phyloP scores from a whole-genome alignment of 2,329 filamentous ascomycete genomes.

The Exophiala sp. region DNA sequence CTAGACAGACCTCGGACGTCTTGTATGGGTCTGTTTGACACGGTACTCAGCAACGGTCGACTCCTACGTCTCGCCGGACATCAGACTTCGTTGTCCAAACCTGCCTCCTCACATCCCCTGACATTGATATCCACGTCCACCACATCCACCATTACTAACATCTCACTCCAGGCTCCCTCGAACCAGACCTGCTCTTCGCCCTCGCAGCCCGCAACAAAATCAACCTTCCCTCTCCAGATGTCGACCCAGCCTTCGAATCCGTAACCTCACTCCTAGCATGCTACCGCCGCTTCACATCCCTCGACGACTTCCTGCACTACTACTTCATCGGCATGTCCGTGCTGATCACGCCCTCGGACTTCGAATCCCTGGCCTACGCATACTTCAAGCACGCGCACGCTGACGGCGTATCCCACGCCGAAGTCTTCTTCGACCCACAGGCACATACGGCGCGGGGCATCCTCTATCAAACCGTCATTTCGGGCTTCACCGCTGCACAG shows the following conservation, averaged over 20 bases:
- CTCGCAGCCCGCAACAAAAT: constrained; percentile 67
- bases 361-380: constrained; percentile 67
- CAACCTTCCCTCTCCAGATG: constrained; percentile 50
- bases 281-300: constrained; percentile 64
- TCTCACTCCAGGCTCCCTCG: constrained; percentile 49
- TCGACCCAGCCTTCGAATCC: constrained; percentile 62
- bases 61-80: too few species aligned
- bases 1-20: too few species aligned
- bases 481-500: constrained; percentile 61
- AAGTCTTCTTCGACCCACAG: constrained; percentile 80
- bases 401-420: constrained; percentile 67
- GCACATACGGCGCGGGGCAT: constrained; percentile 67
- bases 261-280: constrained; percentile 57
- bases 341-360: constrained; percentile 62
- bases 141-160: neutral
- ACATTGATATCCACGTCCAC: neutral
- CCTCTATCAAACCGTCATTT: constrained; percentile 59
- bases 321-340: constrained; percentile 76
- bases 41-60: too few species aligned
- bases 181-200: constrained; percentile 65
- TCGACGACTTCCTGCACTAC: constrained; percentile 72
- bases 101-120: too few species aligned
- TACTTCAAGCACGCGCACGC: constrained; percentile 65
- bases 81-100: too few species aligned
- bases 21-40: too few species aligned